These are phyloP conservation scores for Castanea mollissima DNA, from an alignment of 306 rosid species.

Conservation along the genomic window DNA sequence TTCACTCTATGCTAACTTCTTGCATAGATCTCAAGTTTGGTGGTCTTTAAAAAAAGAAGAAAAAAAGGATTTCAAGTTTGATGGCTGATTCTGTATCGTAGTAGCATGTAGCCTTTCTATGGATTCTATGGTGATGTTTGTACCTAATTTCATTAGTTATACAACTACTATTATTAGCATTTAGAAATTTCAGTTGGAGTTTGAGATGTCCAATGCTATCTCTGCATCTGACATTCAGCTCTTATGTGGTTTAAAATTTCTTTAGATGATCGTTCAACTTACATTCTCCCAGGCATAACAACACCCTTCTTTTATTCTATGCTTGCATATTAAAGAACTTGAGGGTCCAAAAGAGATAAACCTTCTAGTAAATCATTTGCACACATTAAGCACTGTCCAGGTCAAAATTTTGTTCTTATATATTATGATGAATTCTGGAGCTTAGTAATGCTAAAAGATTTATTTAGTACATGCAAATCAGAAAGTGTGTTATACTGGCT, in stretches of 20 bases:
- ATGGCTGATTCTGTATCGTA: neutral
- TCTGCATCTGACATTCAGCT: neutral
- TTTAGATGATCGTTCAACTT: neutral
- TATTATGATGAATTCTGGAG: no score
- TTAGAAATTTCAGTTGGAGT: neutral
- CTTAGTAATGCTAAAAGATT: neutral
- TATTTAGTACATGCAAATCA: neutral
- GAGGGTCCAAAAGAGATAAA: neutral
- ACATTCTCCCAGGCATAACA: neutral
- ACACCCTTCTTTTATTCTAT: neutral
- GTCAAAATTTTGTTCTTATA: neutral
- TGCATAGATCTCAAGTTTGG: neutral
- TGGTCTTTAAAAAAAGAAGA: no score
- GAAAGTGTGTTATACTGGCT: neutral
- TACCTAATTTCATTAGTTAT: neutral
- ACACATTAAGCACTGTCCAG: neutral
- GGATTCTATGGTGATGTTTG: neutral
- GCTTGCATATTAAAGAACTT: neutral
- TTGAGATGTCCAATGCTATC: neutral
- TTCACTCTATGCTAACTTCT: neutral
- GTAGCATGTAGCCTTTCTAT: neutral
- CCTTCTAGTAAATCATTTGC: neutral
- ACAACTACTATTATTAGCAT: neutral
- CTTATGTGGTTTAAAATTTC: neutral
- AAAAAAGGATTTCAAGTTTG: slow-evolving; percentile 3